phyloP scores from a whole-genome alignment of 1,284 basidiomycete species.

The Marasmius sp. region DNA sequence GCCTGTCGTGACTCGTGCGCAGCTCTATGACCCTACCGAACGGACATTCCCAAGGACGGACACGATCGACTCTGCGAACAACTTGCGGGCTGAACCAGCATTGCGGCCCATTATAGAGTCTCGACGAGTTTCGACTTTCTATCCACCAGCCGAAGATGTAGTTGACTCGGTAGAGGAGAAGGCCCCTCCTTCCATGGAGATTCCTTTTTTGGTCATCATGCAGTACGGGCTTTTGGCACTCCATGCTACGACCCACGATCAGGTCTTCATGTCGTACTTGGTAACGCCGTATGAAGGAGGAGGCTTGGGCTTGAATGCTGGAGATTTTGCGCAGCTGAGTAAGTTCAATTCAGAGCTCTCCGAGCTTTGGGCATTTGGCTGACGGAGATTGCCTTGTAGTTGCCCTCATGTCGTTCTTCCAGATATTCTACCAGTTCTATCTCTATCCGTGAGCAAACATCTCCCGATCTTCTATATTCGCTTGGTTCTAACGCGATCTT shows the following conservation, averaged over 20 bases:
- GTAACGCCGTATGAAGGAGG: slow-evolving; percentile 77
- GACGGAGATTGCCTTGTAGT: slow-evolving; percentile 39
- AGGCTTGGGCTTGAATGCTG: slow-evolving; percentile 73
- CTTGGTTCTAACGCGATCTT: slow-evolving; percentile 16
- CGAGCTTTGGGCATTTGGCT: background rate
- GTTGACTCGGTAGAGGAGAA: slow-evolving; percentile 42
- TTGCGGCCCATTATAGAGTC: slow-evolving; percentile 58
- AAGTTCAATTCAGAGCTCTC: slow-evolving; percentile 19
- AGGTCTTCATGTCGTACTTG: slow-evolving; percentile 80
- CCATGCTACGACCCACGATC: slow-evolving; percentile 83
- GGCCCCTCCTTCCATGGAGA: slow-evolving; percentile 59
- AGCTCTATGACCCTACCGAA: slow-evolving; percentile 32
- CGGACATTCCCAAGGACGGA: slow-evolving; percentile 43
- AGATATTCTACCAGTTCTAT: slow-evolving; percentile 80
- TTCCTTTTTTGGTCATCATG: slow-evolving; percentile 70
- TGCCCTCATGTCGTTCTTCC: slow-evolving; percentile 78
- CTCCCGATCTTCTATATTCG: background rate
- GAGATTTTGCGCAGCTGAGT: slow-evolving; percentile 81
- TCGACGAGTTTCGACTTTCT: slow-evolving; percentile 25
- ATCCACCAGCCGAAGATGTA: slow-evolving; percentile 29
- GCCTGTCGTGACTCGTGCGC: background rate
- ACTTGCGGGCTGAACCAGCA: background rate
- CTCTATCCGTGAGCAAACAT: slow-evolving; percentile 72
- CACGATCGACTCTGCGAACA: slow-evolving; percentile 34
- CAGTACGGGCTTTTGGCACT: slow-evolving; percentile 80